A percentile compares a stretch with the other conserved stretches of the same genome.
Evolutionary conservation across 805 yeast genomes (phyloP).

Genomic region (Candida maris): DNA sequence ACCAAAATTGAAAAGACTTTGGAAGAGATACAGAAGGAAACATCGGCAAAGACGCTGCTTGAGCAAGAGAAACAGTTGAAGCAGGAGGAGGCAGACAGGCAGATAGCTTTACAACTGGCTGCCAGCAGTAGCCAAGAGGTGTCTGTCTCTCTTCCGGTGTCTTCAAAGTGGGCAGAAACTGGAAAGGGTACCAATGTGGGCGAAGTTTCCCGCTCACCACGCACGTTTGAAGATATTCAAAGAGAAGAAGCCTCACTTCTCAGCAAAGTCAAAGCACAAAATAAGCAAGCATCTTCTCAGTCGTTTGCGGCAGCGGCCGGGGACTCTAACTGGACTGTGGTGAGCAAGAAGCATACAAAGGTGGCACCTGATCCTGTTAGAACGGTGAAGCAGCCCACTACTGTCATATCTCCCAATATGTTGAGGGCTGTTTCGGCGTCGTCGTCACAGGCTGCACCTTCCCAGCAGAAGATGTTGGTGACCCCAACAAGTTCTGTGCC

Average conservation of each 20-base stretch:
- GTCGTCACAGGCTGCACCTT: conserved; percentile 10
- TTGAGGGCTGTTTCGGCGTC: conserved; percentile 37
- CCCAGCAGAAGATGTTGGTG: conserved; percentile 10
- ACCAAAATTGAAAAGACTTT: conserved; percentile 45
- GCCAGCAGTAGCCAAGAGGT: conserved; percentile 13
- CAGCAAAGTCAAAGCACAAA: conserved; percentile 27
- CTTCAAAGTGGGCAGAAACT: conserved; percentile 42
- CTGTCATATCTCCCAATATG: conserved; percentile 31
- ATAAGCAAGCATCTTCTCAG: conserved; percentile 17
- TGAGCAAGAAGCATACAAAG: conserved; percentile 35
- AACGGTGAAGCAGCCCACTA: conserved; percentile 17
- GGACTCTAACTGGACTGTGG: conserved; percentile 35
- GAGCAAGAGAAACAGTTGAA: conserved; percentile 17
- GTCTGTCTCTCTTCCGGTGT: conserved; percentile 34
- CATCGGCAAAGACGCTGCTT: conserved; percentile 26
- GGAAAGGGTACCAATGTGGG: conserved; percentile 23
- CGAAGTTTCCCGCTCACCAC: conserved; percentile 20
- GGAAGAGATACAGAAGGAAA: conserved; percentile 62
- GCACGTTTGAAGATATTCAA: conserved; percentile 60
- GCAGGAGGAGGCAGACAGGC: conserved; percentile 22
- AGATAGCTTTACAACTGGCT: conserved; percentile 20
- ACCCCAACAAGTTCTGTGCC: conserved; percentile 4
- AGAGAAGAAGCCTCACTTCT: conserved; percentile 44
- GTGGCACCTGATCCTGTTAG: conserved; percentile 15
- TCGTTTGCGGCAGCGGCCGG: conserved; percentile 26